Conservation (phyloP, 1,284 basidiomycete species). For the Earliella scabrosa region DNA sequence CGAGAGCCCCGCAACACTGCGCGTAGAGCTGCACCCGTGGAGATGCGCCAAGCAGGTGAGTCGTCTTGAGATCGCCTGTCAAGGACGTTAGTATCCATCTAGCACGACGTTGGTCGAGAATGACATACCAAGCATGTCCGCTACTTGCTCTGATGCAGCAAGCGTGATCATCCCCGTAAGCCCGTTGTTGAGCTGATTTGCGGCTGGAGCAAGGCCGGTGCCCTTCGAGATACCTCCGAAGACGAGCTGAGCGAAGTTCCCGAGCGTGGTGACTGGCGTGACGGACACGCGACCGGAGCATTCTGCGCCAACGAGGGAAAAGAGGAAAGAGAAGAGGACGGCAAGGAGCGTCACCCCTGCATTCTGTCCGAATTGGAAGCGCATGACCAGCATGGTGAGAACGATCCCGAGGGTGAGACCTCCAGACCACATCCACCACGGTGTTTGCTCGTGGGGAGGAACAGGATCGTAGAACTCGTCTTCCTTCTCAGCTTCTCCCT, state of each 20-base stretch:
- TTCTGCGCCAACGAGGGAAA: slow-evolving; percentile 55
- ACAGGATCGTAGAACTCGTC: slow-evolving; percentile 47
- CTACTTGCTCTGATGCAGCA: slow-evolving; percentile 60
- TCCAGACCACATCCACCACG: slow-evolving; percentile 56
- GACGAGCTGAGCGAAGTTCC: slow-evolving; percentile 43
- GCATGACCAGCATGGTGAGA: slow-evolving; percentile 57
- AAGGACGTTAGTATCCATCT: not conserved
- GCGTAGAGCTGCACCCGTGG: slow-evolving; percentile 69
- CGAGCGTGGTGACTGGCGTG: slow-evolving; percentile 61
- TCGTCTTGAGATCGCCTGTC: slow-evolving; percentile 72
- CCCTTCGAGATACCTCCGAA: slow-evolving; percentile 64
- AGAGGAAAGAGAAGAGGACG: slow-evolving; percentile 66
- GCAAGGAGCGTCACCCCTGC: slow-evolving; percentile 63
- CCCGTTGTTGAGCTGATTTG: slow-evolving; percentile 60
- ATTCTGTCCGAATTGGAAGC: slow-evolving; percentile 52
- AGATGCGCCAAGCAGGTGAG: slow-evolving; percentile 71
- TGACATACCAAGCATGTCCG: slow-evolving; percentile 55
- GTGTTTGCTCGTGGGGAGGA: slow-evolving; percentile 55
- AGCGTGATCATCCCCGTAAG: slow-evolving; percentile 63
- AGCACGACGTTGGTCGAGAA: not conserved
- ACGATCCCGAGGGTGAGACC: slow-evolving; percentile 55
- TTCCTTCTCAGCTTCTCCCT: slow-evolving; percentile 36
- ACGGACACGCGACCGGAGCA: slow-evolving; percentile 62
- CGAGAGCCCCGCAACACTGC: slow-evolving; percentile 58
- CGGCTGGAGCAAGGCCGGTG: slow-evolving; percentile 37